phyloP scores from a whole-genome alignment of 1,139 yeast species.

The Hyphopichia fennica region DNA sequence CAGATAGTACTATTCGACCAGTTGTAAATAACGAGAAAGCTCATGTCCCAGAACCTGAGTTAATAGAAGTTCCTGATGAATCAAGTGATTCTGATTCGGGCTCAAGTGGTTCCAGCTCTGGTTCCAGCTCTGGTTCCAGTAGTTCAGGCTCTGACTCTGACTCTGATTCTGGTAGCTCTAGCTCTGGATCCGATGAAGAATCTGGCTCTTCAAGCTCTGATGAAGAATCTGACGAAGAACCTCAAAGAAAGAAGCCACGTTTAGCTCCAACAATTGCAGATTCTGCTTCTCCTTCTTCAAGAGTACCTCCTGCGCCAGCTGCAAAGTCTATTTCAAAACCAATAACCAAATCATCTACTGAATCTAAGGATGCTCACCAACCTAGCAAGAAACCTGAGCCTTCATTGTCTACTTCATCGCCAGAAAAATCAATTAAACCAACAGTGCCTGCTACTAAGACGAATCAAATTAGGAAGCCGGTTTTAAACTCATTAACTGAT shows the following conservation, averaged over 20 bases:
- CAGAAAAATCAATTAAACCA: background rate
- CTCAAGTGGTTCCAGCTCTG: slow-evolving; percentile 7
- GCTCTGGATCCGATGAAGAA: slow-evolving; percentile 9
- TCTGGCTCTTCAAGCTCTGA: slow-evolving; percentile 8
- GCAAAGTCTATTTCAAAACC: background rate
- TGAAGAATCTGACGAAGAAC: slow-evolving; percentile 15
- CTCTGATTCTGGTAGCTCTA: background rate
- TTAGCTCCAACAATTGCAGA: slow-evolving; percentile 6
- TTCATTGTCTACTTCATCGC: background rate
- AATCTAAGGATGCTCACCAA: background rate
- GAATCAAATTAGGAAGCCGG: background rate
- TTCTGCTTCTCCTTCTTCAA: slow-evolving; percentile 13
- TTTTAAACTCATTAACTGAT: slow-evolving; percentile 55
- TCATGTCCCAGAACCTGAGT: slow-evolving; percentile 6
- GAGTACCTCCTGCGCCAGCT: slow-evolving; percentile 3
- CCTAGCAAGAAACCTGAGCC: background rate
- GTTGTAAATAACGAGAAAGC: background rate
- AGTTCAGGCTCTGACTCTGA: slow-evolving; percentile 10
- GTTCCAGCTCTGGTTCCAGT: slow-evolving; percentile 9
- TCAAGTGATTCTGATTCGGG: no score
- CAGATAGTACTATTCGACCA: no score
- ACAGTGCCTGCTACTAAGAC: background rate
- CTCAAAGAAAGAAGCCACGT: slow-evolving; percentile 20
- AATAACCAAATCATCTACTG: background rate
- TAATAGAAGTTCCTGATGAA: no score